phyloP scores from a whole-genome alignment of 1,284 basidiomycete genomes.

The Boletellus deceptivus region DNA sequence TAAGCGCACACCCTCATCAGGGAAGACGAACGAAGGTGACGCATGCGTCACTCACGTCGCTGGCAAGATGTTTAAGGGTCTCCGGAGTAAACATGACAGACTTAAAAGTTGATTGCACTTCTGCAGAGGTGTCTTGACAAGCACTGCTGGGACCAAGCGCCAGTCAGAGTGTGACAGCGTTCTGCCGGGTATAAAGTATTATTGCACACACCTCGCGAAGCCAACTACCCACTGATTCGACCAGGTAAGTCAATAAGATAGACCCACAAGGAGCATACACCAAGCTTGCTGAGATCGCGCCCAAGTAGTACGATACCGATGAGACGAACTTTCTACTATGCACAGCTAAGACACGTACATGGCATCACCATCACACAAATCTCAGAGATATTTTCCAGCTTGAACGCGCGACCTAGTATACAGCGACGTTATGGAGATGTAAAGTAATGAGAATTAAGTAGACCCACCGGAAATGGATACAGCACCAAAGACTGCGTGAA shows the following conservation, averaged over 20 bases:
- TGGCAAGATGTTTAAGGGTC: background rate
- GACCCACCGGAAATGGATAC: background rate
- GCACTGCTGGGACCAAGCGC: background rate
- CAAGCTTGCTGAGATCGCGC: background rate
- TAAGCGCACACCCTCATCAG: background rate
- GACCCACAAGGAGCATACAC: background rate
- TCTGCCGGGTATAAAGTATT: too few species aligned
- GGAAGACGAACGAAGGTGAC: background rate
- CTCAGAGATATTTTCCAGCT: background rate
- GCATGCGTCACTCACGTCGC: background rate
- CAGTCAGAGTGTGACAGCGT: background rate
- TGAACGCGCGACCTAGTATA: background rate
- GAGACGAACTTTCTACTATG: background rate
- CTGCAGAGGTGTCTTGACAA: background rate
- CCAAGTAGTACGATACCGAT: background rate
- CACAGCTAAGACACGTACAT: background rate
- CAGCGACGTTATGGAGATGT: background rate
- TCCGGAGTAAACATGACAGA: background rate
- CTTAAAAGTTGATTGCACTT: too few species aligned
- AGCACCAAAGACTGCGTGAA: background rate
- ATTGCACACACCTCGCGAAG: background rate
- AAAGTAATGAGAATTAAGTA: background rate
- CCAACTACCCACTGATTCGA: background rate
- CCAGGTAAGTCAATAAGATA: background rate
- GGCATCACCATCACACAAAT: background rate